A percentile compares a stretch with the other conserved stretches of the same genome.
Evolutionary conservation across 768 basidiomycete genomes (phyloP).

Genomic region (Botryobasidium botryosum): DNA sequence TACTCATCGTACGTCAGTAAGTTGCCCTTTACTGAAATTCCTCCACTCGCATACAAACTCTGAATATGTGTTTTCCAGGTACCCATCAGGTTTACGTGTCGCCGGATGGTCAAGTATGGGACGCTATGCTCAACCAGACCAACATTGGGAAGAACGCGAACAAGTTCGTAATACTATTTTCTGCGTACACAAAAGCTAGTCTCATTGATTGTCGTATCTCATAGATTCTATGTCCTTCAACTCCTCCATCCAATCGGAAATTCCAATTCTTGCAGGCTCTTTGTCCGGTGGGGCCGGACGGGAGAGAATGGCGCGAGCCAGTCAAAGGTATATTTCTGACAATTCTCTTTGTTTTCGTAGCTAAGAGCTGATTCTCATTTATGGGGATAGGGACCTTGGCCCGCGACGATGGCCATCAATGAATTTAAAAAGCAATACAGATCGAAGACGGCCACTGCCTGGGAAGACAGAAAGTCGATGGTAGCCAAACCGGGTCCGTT

Average conservation of each 20-base stretch:
- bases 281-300: slow-evolving; percentile 24
- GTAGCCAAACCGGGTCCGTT: slow-evolving; percentile 30
- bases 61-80: slow-evolving; percentile 3
- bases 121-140: slow-evolving; percentile 13
- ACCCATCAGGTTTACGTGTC: slow-evolving; percentile 11
- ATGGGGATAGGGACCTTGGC: slow-evolving; percentile 30
- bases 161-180: slow-evolving; percentile 2
- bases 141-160: slow-evolving; percentile 10
- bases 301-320: slow-evolving; percentile 37
- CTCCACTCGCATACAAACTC: not conserved
- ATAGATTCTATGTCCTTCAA: slow-evolving; percentile 12
- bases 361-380: not conserved
- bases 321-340: slow-evolving; percentile 25
- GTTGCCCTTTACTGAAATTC: not conserved
- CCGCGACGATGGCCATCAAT: slow-evolving; percentile 23
- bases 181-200: not conserved
- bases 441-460: slow-evolving; percentile 31
- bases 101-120: slow-evolving; percentile 8
- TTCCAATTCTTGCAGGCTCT: slow-evolving; percentile 1
- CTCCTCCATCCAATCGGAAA: slow-evolving; percentile 10
- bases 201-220: not conserved
- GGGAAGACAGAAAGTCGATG: slow-evolving; percentile 37
- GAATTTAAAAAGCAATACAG: slow-evolving; percentile 49
- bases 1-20: slow-evolving; percentile 9
- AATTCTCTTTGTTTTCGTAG: not conserved